Evolutionary conservation across 2,329 filamentous ascomycete species (phyloP), one percentile per base, ranked within the genome.

Genomic region (Geosmithia flava): DNA sequence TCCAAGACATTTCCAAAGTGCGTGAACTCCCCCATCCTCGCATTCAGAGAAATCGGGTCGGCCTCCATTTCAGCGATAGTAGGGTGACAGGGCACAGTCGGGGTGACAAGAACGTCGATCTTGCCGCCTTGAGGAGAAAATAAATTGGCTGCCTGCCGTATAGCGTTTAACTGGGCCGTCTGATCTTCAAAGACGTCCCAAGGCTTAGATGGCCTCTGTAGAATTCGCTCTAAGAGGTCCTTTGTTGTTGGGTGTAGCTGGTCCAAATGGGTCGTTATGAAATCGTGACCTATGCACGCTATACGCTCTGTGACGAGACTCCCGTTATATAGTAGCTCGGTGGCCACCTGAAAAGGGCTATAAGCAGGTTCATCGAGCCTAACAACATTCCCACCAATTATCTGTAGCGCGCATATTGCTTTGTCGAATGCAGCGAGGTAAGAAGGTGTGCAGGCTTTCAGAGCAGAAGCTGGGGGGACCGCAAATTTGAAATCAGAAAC

Each of bases 1-100:
- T 80, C 76, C 8, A 80, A 59, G 20, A 80, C 70, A 52, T 80
- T 80, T 3, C 63, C 76, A 53, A 68, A 75, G 53, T 78, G 74
- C 2, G 74, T 75, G 51, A 75, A 78, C 52, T 64, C 67, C 17
- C 73, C 72, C 19, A 76, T 53, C 17, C 65, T 60, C 19, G 69
- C 68, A 52, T 80, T 80, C 54, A 70, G 64, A 33, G 54, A 59
- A 41, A 80, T 66, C 1, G 75, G 75, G 50, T 78, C 72, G 2
- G 59, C 62, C 3, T 68, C 62, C 53, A 79, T 68, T 50, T 75
- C 69, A 27, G 66, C 62, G 7, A 78, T 67, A 1, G 68, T 76
- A 48, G 64, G 65, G 50, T 70, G 68, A 7, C 58, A 62, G 15
- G 75, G 74, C 27, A 71, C 63, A 0, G 75, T 78, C 0, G 76